A percentile compares a stretch with the other conserved stretches of the same genome.
phyloP scores from a whole-genome alignment of 2,329 filamentous ascomycete species.

The Alternaria atra region DNA sequence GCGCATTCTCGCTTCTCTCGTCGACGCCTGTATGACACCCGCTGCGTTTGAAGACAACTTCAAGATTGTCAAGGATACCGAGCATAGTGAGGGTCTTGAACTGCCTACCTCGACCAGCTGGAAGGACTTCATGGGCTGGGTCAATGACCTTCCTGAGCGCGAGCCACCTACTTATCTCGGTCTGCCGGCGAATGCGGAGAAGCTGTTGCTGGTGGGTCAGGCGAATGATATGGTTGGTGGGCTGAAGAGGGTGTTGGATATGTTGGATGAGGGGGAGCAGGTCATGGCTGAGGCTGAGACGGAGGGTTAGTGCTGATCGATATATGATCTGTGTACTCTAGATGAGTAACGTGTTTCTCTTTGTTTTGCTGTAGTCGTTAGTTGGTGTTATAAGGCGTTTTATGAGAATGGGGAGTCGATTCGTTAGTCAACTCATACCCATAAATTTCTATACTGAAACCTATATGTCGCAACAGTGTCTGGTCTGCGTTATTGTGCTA shows the following conservation, averaged over 20 bases:
- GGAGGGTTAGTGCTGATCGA: not conserved
- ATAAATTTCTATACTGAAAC: not conserved
- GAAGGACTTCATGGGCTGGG: slow-evolving; percentile 89
- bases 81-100: slow-evolving; percentile 68
- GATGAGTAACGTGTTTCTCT: not conserved
- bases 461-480: not conserved
- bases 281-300: slow-evolving; percentile 72
- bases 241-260: slow-evolving; percentile 81
- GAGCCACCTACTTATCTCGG: slow-evolving; percentile 96
- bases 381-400: not conserved
- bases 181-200: slow-evolving; percentile 94
- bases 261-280: slow-evolving; percentile 94
- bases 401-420: not conserved
- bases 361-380: not conserved
- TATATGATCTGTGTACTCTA: not conserved
- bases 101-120: slow-evolving; percentile 84
- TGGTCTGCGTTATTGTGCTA: not conserved
- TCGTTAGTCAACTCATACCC: not conserved
- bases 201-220: slow-evolving; percentile 87
- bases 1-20: slow-evolving; percentile 73
- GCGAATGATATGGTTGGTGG: slow-evolving; percentile 86
- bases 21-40: slow-evolving; percentile 81
- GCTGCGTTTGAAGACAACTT: slow-evolving; percentile 92
- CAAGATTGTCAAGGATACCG: slow-evolving; percentile 74
- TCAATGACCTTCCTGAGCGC: slow-evolving; percentile 88